Evolutionary conservation across 1,284 basidiomycete species (phyloP), one percentile per base, ranked within the genome.

Genomic region (Trametes polyzona): DNA sequence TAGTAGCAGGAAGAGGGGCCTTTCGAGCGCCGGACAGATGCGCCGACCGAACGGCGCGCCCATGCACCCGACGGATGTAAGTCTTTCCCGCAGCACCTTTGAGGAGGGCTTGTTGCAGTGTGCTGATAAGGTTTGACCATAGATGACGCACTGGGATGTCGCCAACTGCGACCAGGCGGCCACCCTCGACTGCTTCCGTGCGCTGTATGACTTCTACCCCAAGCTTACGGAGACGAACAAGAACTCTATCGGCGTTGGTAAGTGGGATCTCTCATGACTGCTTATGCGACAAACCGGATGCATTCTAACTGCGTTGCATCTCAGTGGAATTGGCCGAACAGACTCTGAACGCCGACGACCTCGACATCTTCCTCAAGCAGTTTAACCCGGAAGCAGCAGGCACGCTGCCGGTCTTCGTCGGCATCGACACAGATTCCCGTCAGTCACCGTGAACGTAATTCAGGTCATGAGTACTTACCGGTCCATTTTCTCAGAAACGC

Each of bases 281-380:
- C 5, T 2, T n/a, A 12, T 17, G n/a, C 6, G 14, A 12, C n/a
- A n/a, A 10, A 1, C 7, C 4, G 21, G 14, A 2, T 23, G 24
- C 26, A 2, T 14, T 23, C 7, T 30, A 21, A n/a, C n/a, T n/a
- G n/a, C n/a, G n/a, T n/a, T 33, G 10, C 21, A 76, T 73, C 58
- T 10, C 49, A 75, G 80, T 82, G 40, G 80, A 82, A 63, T 78
- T 78, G 57, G 79, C 76, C 0, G 78, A 79, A 12, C 76, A 82
- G 63, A 73, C 78, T 2, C 77, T 76, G 58, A 53, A 74, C 8
- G 73, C 73, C 17, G 56, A 58, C 0, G 82, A 82, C 59, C 68
- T 83, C 23, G 64, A 80, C 30, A 5, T 74, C 54, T 81, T 82
- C 59, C 76, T 77, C 42, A 24, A 54, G 52, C 71, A 72, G 55